phyloP scores from a whole-genome alignment of 768 basidiomycete species.

The Botryobasidium botryosum region DNA sequence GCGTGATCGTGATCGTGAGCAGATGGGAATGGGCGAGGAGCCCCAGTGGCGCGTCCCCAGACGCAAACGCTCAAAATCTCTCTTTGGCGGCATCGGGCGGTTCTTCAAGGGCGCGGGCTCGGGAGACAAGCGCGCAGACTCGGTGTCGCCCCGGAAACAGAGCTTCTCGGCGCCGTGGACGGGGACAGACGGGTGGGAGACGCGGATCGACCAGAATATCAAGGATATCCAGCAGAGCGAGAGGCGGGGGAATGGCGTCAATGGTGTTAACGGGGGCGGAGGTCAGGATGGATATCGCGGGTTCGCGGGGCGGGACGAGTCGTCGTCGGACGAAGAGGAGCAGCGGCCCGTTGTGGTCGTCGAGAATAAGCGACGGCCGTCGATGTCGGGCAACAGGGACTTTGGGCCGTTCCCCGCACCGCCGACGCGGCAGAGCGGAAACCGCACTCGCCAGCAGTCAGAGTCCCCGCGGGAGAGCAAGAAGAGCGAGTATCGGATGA shows the following conservation, averaged over 20 bases:
- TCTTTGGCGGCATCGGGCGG: constrained; percentile 32
- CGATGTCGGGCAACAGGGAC: not conserved
- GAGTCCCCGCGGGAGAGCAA: too few species aligned
- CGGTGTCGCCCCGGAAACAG: not conserved
- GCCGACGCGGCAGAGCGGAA: not conserved
- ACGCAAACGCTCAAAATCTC: constrained; percentile 21
- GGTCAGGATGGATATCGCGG: constrained; percentile 7
- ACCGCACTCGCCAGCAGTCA: not conserved
- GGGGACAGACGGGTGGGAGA: constrained; percentile 19
- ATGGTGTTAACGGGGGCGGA: constrained; percentile 20
- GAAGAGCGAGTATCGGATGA: too few species aligned
- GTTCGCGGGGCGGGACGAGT: constrained; percentile 7
- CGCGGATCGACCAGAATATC: constrained; percentile 24
- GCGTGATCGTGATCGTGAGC: not conserved
- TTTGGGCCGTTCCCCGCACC: not conserved
- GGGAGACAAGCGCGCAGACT: not conserved
- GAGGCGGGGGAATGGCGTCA: constrained; percentile 16
- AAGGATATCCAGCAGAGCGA: constrained; percentile 10
- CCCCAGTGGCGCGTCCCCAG: not conserved
- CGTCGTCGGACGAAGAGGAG: constrained; percentile 8
- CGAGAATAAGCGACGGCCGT: constrained; percentile 3
- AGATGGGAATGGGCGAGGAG: not conserved
- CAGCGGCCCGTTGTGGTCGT: not conserved
- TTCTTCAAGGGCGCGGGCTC: constrained; percentile 23
- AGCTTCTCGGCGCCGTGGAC: not conserved